Base-by-base conservation (phyloP, 345 rosid genomes). In the Lepidium aucheri region DNA sequence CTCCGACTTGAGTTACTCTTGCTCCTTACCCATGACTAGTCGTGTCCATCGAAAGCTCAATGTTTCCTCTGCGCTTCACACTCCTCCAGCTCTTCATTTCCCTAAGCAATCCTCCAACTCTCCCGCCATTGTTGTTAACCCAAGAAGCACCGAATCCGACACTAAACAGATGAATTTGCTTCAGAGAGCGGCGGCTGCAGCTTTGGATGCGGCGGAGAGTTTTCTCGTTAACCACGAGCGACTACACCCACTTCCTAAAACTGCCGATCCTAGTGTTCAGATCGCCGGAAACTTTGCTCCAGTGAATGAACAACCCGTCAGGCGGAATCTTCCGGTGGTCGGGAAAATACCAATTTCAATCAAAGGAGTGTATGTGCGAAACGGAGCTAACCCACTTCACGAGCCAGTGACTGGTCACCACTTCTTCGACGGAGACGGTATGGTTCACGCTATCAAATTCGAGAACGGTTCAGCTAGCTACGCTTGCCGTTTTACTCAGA, bases 341-440 rank as follows among this genome's bases (percentile, higher is more conserved):
- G 97, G 97, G 0, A 58, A 79, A 67, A 80, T 90, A 58, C 95
- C 97, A 0, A 81, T 82, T 2, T 79, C 84, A 22, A 82, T 90
- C n/a, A 74, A 69, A 33, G 97, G 97, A 8, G 86, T 78, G 18
- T 90, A 88, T 35, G 84, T 85, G 3, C 65, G 97, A 7, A 90
- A 90, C 82, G 97, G 97, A 17, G 95, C 97, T 7, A 90, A 88
- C 63, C 97, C 97, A 2, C 91, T 86, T 53, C 87, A 86, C 68
- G 86, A 84, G 44, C 97, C 95, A 2, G 84, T 86, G 11, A 82
- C 93, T 4, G 95, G 97, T 12, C 97, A 90, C 76, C 97, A 90
- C 76, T 79, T 90, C 58, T 90, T 90, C 42, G 97, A 88, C 46
- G 97, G 97, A 3, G 95, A 90, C 52, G 95, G 97, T 15, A 90